A percentile compares a stretch with the other conserved stretches of the same genome.
phyloP scores from a whole-genome alignment of 805 yeast genomes.

The Hanseniaspora occidentalis region DNA sequence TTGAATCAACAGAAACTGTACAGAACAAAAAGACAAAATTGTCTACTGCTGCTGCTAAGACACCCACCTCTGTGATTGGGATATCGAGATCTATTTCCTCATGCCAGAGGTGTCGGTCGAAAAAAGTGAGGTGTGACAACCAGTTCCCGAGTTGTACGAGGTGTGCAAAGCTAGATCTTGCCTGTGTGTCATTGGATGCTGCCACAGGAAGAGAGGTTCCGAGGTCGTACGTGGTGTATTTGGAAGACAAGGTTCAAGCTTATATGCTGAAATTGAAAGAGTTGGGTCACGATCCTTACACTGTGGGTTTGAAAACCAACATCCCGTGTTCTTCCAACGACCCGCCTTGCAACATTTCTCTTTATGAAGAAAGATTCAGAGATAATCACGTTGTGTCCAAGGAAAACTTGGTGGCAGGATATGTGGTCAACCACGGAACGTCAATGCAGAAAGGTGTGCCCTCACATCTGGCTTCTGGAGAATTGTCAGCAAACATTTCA shows the following conservation, averaged over 20 bases:
- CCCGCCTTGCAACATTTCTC: constrained; percentile 15
- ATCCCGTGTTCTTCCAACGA: constrained; percentile 20
- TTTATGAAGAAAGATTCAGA: constrained; percentile 13
- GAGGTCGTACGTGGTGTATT: constrained; percentile 57
- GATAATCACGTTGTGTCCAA: constrained; percentile 12
- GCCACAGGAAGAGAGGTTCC: constrained; percentile 83
- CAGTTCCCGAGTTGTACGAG: constrained; percentile 42
- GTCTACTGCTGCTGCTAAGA: background rate
- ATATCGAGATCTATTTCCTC: constrained; percentile 65
- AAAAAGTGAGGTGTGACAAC: constrained; percentile 52
- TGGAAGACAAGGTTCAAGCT: constrained; percentile 52
- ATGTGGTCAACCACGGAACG: constrained; percentile 16
- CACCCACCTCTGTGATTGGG: constrained; percentile 23
- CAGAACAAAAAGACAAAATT: background rate
- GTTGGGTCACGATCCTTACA: constrained; percentile 28
- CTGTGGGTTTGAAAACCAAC: constrained; percentile 12
- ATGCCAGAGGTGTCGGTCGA: constrained; percentile 69
- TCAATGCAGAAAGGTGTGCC: constrained; percentile 9
- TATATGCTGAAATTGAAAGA: constrained; percentile 39
- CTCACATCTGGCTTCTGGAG: background rate
- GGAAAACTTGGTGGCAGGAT: constrained; percentile 17
- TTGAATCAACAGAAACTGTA: too few species aligned
- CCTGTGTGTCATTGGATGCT: constrained; percentile 77
- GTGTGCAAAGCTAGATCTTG: constrained; percentile 48
- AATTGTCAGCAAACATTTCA: background rate